Base-by-base conservation (phyloP, 75 land plant species). In the Pseudotsuga menziesii region DNA sequence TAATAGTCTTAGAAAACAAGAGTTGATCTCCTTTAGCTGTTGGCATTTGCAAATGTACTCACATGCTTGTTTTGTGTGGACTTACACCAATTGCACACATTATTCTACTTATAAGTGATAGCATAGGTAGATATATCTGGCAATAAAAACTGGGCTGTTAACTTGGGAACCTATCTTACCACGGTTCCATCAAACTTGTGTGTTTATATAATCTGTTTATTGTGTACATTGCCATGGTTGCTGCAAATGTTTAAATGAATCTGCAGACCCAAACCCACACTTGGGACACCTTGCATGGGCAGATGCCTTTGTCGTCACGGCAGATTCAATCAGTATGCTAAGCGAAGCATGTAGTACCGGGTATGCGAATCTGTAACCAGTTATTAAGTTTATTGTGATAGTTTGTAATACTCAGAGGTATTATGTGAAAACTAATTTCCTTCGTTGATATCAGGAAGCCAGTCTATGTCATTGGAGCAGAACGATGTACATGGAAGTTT, bases 321-420 rank as follows among this genome's bases (percentile, higher is more conserved):
- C 99, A 67, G 99, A 97, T 85, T 97, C 99, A 61, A 80, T 97
- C 72, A 92, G 93, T 74, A 88, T 97, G 98, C 75, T 97, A 70
- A 97, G 99, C 69, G 99, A 97, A 78, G 98, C 90, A 76, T 97
- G 99, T 89, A 95, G 98, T 82, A 97, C 99, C 20, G 99, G 99
- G 99, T 97, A 91, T 73, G 80, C 63, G 39, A 22, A 26, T 29
- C 25, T 17, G 23, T 58, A 13, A 60, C 32, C 19, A 58, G 15
- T 29, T 32, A 55, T 80, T 69, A 11, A 14, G 26, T 56, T 29
- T 54, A 16, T 75, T 63, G 15, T 52, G 19, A 36, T 74, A 23
- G 62, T 62, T 58, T 69, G 17, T 58, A 58, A 6, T 61, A 4
- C 27, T 67, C 5, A 59, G 55, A 76, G 27, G 15, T 41, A 1